Evolutionary conservation across 768 basidiomycete genomes (phyloP), one percentile per base, ranked within the genome.

Genomic region (Crepidotus variabilis): DNA sequence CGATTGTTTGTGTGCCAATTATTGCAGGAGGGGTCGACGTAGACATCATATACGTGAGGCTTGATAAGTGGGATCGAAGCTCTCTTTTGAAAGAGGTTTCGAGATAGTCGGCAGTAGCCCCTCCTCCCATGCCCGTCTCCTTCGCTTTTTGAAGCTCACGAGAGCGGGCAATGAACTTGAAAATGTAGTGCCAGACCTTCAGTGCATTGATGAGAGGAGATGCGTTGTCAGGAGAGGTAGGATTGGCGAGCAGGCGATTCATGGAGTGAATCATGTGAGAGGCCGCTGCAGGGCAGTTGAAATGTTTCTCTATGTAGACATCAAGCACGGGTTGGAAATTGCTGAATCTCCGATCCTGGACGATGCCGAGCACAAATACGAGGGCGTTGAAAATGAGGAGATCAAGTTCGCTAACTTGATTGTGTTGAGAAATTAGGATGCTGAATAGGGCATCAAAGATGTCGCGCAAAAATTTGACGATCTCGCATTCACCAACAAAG

Each of bases 161-260:
- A 2, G 94, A 88, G n/a, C 91, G 82, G 14, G 90, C 85, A 65
- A 97, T 90, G 71, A 98, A 92, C 68, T 91, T 92, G 83, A 98
- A 92, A 63, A 98, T 86, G 66, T 95, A 93, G 65, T 94, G 90
- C 94, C 94, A 96, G 28, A 98, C 96, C 69, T 98, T 98, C 58
- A 98, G 77, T 14, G 94, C 90, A 10, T 92, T 86, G 33, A 95
- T 86, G 54, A 98, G 79, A 5, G 84, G 81, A 16, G 89, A 86
- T 0, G 90, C 93, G 2, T 81, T 84, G 21, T 92, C 90, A 8
- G 77, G 72, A 20, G 84, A 81, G 0, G 86, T 84, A 11, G 92
- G 92, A 63, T 88, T 82, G 34, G 75, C 75, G 39, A 98, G 76
- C 13, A 97, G 81, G 22, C 84, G 80, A 65, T 90, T 90, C 90